phyloP scores from a whole-genome alignment of 148 eudicot genomes.

The Camellia granthamiana region DNA sequence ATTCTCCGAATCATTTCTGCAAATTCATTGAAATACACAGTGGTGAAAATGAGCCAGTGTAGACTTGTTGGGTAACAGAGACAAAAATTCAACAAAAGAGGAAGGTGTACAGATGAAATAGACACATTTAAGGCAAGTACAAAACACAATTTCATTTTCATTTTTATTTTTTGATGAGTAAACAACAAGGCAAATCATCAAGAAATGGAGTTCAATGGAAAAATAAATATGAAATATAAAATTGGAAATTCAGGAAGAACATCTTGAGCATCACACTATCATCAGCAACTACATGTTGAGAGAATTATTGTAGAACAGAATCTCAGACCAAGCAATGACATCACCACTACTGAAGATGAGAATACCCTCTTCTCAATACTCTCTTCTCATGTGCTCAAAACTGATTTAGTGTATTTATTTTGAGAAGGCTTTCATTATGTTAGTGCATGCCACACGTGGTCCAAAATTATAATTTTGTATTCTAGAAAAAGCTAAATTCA shows the following conservation, averaged over 20 bases:
- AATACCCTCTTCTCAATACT: too few species aligned
- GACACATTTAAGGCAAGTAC: not conserved
- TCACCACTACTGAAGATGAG: too few species aligned
- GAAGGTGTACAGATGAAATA: not conserved
- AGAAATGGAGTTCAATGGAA: not conserved
- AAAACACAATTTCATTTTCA: too few species aligned
- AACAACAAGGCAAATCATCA: not conserved
- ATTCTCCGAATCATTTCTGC: conserved; percentile 36
- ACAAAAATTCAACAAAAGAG: conserved; percentile 54
- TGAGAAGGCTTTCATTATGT: too few species aligned
- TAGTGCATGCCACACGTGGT: too few species aligned
- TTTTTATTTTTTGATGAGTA: too few species aligned
- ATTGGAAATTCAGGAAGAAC: not conserved
- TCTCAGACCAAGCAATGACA: too few species aligned
- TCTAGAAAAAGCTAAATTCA: too few species aligned
- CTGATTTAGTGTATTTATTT: too few species aligned
- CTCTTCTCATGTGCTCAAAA: too few species aligned
- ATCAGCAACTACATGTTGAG: not conserved
- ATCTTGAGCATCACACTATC: not conserved
- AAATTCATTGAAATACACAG: conserved; percentile 42
- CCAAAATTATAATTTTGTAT: too few species aligned
- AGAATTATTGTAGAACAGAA: too few species aligned
- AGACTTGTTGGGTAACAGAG: conserved; percentile 50
- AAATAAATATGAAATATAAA: not conserved
- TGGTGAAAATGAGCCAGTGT: conserved; percentile 35